phyloP scores from a whole-genome alignment of 2,329 filamentous ascomycete species.

The Beauveria sp. region DNA sequence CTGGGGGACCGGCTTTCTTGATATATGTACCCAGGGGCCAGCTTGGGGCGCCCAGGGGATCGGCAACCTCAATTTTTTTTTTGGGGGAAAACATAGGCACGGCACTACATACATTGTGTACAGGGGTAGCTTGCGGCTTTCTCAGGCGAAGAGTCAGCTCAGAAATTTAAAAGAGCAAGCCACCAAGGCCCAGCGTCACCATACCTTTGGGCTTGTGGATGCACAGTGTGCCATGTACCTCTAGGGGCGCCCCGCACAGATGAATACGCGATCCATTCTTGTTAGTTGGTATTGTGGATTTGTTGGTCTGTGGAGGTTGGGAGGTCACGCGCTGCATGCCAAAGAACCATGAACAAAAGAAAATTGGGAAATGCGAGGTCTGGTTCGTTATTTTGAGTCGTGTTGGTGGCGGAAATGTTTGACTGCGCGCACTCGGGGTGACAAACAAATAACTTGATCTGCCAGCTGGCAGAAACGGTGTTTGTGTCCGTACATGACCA shows the following conservation, averaged over 20 bases:
- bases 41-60: background rate
- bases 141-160: constrained; percentile 1
- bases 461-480: background rate
- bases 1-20: constrained; percentile 7
- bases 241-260: background rate
- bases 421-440: background rate
- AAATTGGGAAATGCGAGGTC: background rate
- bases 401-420: background rate
- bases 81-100: constrained; percentile 1
- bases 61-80: background rate
- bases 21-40: constrained; percentile 8
- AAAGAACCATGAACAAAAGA: background rate
- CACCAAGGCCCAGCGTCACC: background rate
- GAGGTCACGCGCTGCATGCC: background rate
- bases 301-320: background rate
- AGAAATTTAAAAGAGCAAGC: constrained; percentile 3
- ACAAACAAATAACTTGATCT: background rate
- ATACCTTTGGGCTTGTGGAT: background rate
- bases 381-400: background rate
- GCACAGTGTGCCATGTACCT: background rate
- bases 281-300: background rate
- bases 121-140: background rate
- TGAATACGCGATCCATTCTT: background rate
- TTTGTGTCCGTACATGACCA: background rate
- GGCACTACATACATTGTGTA: background rate